A percentile compares a stretch with the other conserved stretches of the same genome.
Conservation (phyloP, 306 rosid genomes). For the Pyrus communis region DNA sequence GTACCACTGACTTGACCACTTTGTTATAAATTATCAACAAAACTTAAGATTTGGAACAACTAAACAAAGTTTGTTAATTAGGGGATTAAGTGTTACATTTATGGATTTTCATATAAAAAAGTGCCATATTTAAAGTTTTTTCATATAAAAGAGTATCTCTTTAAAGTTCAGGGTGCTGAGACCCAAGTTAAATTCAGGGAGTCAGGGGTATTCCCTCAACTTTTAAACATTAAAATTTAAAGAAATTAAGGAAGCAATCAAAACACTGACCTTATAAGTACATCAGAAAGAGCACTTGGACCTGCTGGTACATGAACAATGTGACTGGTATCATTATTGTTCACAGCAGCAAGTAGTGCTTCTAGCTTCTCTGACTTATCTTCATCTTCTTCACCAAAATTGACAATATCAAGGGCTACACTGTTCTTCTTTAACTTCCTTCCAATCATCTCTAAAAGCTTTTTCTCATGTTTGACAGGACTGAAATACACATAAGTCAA, state of each 20-base stretch:
- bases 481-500: slow-evolving; percentile 30
- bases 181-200: background rate
- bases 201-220: background rate
- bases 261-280: slow-evolving; percentile 54
- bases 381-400: slow-evolving; percentile 91
- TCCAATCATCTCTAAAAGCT: slow-evolving; percentile 75
- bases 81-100: background rate
- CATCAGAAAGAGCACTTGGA: slow-evolving; percentile 53
- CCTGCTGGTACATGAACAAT: slow-evolving; percentile 53
- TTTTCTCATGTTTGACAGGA: slow-evolving; percentile 69
- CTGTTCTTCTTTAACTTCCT: slow-evolving; percentile 85
- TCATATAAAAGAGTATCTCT: background rate
- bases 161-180: background rate
- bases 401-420: slow-evolving; percentile 81
- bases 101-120: background rate
- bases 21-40: background rate
- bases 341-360: slow-evolving; percentile 74
- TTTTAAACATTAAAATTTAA: background rate
- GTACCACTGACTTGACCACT: background rate
- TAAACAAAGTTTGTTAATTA: background rate
- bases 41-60: background rate
- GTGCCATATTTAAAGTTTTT: background rate
- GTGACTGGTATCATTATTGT: slow-evolving; percentile 74
- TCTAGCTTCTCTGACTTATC: slow-evolving; percentile 78
- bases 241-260: background rate